Evolutionary conservation across 345 rosid genomes (phyloP).

Genomic region (Linum usitatissimum): DNA sequence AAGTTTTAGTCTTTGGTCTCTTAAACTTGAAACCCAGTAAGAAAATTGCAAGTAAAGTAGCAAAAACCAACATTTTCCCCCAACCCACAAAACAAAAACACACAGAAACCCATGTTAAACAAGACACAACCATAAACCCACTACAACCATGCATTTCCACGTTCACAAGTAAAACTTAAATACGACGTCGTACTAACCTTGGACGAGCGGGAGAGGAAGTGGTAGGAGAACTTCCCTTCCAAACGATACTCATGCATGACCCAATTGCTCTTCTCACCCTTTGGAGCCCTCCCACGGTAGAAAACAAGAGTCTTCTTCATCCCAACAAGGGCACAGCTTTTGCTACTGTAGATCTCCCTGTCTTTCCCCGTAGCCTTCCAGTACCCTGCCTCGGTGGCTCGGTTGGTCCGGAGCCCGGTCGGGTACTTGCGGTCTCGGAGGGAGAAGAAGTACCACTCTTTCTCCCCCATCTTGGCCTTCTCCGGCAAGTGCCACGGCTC

Average conservation of each 20-base stretch:
- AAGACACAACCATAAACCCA: too few species aligned
- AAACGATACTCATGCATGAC: conserved; percentile 4
- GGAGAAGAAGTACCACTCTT: conserved; percentile 4
- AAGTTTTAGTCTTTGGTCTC: too few species aligned
- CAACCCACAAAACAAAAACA: too few species aligned
- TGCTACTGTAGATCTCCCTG: conserved; percentile 2
- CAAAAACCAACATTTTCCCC: too few species aligned
- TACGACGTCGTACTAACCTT: background rate
- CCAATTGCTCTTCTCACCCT: conserved; percentile 5
- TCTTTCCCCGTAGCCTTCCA: conserved; percentile 4
- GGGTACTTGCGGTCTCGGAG: conserved; percentile 1
- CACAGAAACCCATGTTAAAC: background rate
- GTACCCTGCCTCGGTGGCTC: background rate
- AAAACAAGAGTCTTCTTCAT: conserved; percentile 4
- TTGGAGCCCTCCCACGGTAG: conserved; percentile 1
- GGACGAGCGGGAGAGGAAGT: background rate
- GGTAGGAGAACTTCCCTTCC: background rate
- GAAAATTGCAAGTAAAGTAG: too few species aligned
- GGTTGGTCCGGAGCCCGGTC: background rate
- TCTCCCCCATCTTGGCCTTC: conserved; percentile 5
- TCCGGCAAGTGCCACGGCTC: background rate
- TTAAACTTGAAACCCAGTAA: too few species aligned
- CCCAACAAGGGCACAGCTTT: background rate
- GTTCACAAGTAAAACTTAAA: too few species aligned
- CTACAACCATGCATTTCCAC: too few species aligned